phyloP scores from a whole-genome alignment of 2,329 filamentous ascomycete species.

The Trichoderma breve region DNA sequence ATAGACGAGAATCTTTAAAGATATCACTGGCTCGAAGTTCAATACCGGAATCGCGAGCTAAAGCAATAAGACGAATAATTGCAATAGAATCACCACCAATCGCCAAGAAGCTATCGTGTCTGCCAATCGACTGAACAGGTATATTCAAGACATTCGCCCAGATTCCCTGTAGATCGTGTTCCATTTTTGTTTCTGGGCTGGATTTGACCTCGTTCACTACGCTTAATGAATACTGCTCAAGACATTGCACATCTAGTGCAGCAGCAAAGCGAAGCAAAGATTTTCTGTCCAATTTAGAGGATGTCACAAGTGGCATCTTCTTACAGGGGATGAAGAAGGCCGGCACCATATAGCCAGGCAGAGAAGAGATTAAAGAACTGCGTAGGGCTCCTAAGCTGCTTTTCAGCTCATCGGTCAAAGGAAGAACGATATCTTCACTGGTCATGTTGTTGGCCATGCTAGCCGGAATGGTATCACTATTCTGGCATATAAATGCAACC shows the following conservation, averaged over 20 bases:
- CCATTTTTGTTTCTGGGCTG: constrained; percentile 5
- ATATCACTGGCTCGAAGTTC: background rate
- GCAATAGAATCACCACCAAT: constrained; percentile 21
- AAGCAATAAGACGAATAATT: constrained; percentile 6
- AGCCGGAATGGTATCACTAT: background rate
- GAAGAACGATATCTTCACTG: background rate
- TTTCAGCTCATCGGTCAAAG: background rate
- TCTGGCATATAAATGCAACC: constrained; percentile 4
- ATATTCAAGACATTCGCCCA: constrained; percentile 14
- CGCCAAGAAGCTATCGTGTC: constrained; percentile 17
- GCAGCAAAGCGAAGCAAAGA: background rate
- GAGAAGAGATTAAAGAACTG: background rate
- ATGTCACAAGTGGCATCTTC: constrained; percentile 8
- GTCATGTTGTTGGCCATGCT: background rate
- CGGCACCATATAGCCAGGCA: constrained; percentile 15
- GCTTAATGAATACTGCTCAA: background rate
- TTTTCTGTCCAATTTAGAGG: constrained; percentile 11
- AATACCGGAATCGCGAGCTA: background rate
- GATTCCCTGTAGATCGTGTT: background rate
- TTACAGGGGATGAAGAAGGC: constrained; percentile 3
- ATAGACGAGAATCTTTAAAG: background rate
- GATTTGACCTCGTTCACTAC: background rate
- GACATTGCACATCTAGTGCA: background rate
- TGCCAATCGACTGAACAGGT: background rate
- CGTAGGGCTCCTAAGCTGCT: background rate